These are phyloP conservation scores for Elymus sibiricus DNA, from an alignment of 176 grass and related monocot species.

Conservation along the genomic window DNA sequence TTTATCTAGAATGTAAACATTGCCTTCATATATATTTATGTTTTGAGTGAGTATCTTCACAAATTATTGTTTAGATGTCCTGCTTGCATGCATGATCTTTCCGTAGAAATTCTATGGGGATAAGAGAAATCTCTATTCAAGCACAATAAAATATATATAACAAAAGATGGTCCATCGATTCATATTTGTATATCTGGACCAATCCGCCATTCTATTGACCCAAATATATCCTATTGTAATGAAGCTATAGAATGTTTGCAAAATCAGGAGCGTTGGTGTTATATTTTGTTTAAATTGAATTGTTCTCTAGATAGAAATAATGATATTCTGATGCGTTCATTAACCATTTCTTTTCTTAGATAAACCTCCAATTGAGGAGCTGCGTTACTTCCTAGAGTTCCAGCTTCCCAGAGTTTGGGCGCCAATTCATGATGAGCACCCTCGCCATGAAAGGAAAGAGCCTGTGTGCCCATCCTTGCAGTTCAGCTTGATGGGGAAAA, in stretches of 20 bases:
- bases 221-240: not conserved
- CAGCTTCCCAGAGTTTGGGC: constrained; percentile 66
- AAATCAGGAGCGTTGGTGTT: not conserved
- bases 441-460: constrained; percentile 60
- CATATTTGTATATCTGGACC: not conserved
- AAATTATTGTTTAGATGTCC: not conserved
- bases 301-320: not conserved
- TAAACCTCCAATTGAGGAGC: constrained; percentile 74
- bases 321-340: not conserved
- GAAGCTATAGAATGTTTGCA: not conserved
- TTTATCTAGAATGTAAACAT: constrained; percentile 75
- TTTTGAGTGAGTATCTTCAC: not conserved
- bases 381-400: constrained; percentile 75
- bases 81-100: not conserved
- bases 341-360: constrained; percentile 39
- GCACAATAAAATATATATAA: not conserved
- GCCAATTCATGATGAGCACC: constrained; percentile 46
- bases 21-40: not conserved
- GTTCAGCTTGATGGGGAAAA: constrained; percentile 71
- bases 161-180: not conserved
- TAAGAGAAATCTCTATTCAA: not conserved
- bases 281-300: not conserved
- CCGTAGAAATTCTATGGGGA: not conserved
- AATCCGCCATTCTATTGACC: not conserved
- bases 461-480: constrained; percentile 67